These are phyloP conservation scores for Lentithecium fluviatile DNA, from an alignment of 495 filamentous ascomycete species.

Conservation along the genomic window DNA sequence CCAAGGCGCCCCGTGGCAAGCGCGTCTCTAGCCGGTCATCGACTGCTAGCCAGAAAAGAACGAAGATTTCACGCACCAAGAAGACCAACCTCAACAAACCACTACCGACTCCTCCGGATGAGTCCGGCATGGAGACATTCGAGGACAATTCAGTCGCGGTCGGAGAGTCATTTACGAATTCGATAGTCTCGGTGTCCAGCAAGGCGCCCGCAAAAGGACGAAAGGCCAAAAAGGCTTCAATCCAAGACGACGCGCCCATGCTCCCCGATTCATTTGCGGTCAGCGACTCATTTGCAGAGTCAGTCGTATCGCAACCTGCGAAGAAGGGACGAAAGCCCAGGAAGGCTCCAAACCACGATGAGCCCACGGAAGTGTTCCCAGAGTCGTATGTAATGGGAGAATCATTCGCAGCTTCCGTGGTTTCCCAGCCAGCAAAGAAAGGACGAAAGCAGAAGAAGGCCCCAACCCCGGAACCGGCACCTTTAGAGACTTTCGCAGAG, in stretches of 20 bases:
- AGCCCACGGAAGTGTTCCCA: not conserved
- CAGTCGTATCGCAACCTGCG: not conserved
- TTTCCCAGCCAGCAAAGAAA: conserved; percentile 5
- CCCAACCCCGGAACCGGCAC: too few relatives aligned
- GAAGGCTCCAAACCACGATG: not conserved
- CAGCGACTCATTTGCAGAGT: not conserved
- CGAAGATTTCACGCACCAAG: conserved; percentile 45
- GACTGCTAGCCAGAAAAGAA: conserved; percentile 49
- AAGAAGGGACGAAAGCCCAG: conserved; percentile 2
- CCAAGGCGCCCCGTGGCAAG: conserved; percentile 18
- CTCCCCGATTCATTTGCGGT: too few relatives aligned
- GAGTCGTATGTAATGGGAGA: too few relatives aligned
- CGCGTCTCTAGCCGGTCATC: conserved; percentile 50
- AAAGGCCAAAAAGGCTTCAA: not conserved
- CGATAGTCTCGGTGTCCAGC: not conserved
- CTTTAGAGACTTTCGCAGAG: too few relatives aligned
- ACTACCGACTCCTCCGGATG: not conserved
- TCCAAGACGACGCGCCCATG: too few relatives aligned
- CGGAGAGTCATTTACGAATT: too few relatives aligned
- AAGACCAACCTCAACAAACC: not conserved
- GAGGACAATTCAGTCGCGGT: too few relatives aligned
- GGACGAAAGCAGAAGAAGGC: not conserved
- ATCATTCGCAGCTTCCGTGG: not conserved
- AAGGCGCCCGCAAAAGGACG: not conserved
- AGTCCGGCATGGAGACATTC: not conserved